Base-by-base conservation (phyloP, 2,329 filamentous ascomycete species). In the Colletotrichum tofieldiae region DNA sequence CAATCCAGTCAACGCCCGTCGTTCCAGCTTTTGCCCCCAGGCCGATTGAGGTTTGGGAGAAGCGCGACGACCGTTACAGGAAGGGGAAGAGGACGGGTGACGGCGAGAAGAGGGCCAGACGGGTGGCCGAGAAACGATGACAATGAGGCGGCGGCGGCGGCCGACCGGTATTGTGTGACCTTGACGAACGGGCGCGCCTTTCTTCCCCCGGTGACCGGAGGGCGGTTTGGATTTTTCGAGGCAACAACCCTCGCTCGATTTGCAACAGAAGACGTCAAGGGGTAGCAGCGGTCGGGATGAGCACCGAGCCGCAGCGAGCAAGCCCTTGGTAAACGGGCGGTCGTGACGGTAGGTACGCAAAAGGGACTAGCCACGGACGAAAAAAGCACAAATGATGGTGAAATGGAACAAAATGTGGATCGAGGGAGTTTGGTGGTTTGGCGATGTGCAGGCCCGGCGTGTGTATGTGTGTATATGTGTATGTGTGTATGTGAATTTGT, bases 21-120 rank as follows among this genome's bases (percentile, higher is more conserved):
- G 54, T 64, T 60, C 69, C 67, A 71, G 68, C 43, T 47, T 54
- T 62, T 62, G 54, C 26, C 41, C 71, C 67, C 59, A 69, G 69
- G 60, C 69, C 61, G 23, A 61, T 54, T 41, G 47, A 43, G 35
- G 43, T n/a, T 54, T 29, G 59, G 45, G 37, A 37, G 26, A 47
- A 45, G 55, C 47, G 66, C 60, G 43, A 41, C 55, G 39, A 67
- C 61, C 61, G 71, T 65, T 66, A 60, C n/a, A 32, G 16, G 32
- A 32, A 35, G 16, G 51, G 23, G 47, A 26, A n/a, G 8, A 41
- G 26, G 23, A 4, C n/a, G 32, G 51, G 51, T 23, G 23, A 35
- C 35, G 20, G 54, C 45, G 12, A 49, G 29, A 35, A 20, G 49
- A 18, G 26, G 29, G 12, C 49, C 26, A 23, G 26, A 39, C 23